phyloP scores from a whole-genome alignment of 2,329 filamentous ascomycete species.

The Aciculosporium take region DNA sequence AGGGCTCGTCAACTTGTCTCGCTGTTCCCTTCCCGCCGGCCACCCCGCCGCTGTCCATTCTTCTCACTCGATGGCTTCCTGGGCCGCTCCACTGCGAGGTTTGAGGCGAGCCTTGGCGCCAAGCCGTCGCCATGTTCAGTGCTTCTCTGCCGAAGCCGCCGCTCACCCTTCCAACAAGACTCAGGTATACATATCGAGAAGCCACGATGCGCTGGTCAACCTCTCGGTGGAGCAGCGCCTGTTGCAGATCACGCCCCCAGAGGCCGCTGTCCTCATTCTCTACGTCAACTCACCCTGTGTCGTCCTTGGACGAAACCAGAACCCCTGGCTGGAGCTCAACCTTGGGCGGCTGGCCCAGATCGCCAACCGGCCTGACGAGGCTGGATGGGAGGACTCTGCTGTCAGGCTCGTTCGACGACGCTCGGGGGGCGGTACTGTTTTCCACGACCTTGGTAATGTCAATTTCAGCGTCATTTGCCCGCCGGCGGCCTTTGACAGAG shows the following conservation, averaged over 20 bases:
- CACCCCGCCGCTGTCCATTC: neutral
- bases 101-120: neutral
- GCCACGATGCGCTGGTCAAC: conserved; percentile 69
- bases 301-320: conserved; percentile 91
- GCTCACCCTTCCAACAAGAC: conserved; percentile 30
- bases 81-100: neutral
- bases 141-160: conserved; percentile 24
- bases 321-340: conserved; percentile 89
- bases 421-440: conserved; percentile 83
- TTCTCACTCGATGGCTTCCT: neutral
- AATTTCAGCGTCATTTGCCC: conserved; percentile 92
- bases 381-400: conserved; percentile 14
- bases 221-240: conserved; percentile 89
- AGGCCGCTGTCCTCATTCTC: conserved; percentile 68
- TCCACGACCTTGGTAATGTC: conserved; percentile 83
- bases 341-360: conserved; percentile 40
- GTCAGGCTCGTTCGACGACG: conserved; percentile 63
- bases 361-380: conserved; percentile 9
- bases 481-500: conserved; percentile 58
- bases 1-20: no score
- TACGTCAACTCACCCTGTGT: conserved; percentile 81
- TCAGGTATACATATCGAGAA: conserved; percentile 59
- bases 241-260: conserved; percentile 55
- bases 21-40: neutral
- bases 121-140: conserved; percentile 3